Percentiles rank a stretch among this genome's conserved stretches.
phyloP scores from a whole-genome alignment of 768 basidiomycete genomes.

The Jaapia argillacea region DNA sequence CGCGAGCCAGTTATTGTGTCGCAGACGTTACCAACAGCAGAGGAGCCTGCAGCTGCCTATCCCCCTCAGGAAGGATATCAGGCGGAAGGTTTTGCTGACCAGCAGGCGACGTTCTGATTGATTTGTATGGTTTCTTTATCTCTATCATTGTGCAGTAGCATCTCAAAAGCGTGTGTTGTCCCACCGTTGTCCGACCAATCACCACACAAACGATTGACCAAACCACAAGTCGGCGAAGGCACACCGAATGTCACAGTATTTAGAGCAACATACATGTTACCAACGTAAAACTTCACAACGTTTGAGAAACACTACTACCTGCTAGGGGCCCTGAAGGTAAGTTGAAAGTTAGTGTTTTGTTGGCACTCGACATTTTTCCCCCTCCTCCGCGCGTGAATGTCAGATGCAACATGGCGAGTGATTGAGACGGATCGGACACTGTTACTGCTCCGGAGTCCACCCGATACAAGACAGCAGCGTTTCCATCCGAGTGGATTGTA shows the following conservation, averaged over 20 bases:
- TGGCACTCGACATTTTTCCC: conserved; percentile 1
- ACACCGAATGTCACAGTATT: too few species aligned
- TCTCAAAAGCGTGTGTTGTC: too few species aligned
- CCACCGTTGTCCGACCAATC: too few species aligned
- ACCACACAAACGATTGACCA: too few species aligned
- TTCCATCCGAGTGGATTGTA: conserved; percentile 27
- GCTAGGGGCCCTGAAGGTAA: conserved; percentile 38
- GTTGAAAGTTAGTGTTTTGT: conserved; percentile 23
- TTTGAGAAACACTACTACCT: conserved; percentile 35
- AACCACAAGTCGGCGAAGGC: too few species aligned
- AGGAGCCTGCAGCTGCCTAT: conserved; percentile 32
- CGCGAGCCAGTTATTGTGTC: conserved; percentile 51
- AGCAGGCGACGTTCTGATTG: neutral
- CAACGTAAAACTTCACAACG: conserved; percentile 11
- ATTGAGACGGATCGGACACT: conserved; percentile 61
- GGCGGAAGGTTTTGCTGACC: neutral
- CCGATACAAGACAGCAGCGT: conserved; percentile 34
- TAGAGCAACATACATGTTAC: too few species aligned
- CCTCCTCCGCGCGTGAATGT: conserved; percentile 20
- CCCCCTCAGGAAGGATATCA: conserved; percentile 27
- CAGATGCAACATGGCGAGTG: conserved; percentile 25
- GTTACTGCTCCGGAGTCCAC: conserved; percentile 32
- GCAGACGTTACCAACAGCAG: conserved; percentile 38
- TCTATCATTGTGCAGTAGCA: too few species aligned
- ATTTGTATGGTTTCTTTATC: neutral